Evolutionary conservation across 345 rosid genomes (phyloP).

Genomic region (Gossypium ekmanianum): DNA sequence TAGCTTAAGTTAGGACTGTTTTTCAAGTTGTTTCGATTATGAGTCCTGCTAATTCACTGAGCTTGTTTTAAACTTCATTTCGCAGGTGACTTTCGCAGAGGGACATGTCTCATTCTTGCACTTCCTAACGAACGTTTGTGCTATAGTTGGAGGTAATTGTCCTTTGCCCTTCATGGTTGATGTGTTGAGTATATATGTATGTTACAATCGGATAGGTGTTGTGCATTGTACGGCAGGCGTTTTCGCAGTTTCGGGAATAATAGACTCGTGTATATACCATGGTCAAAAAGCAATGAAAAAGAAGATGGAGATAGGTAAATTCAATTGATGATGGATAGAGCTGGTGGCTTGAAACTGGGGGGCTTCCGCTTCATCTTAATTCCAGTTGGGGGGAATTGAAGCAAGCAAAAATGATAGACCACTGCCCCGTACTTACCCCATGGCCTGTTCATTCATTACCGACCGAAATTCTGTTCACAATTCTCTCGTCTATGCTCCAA

Average conservation of each 20-base stretch:
- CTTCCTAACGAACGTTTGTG: conserved; percentile 88
- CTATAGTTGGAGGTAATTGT: conserved; percentile 82
- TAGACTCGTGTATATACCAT: conserved; percentile 1
- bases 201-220: neutral
- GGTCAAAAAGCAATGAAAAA: neutral
- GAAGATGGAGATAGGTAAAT: neutral
- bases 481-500: neutral
- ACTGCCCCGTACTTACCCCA: neutral
- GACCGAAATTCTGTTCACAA: neutral
- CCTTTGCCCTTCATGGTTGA: neutral
- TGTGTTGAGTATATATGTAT: neutral
- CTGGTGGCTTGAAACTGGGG: neutral
- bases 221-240: neutral
- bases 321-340: neutral
- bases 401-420: neutral
- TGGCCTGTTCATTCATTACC: neutral
- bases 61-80: conserved; percentile 4
- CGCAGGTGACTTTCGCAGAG: conserved; percentile 81
- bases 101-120: conserved; percentile 86
- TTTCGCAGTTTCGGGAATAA: neutral
- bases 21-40: neutral
- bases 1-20: neutral
- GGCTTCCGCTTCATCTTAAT: too few relatives aligned
- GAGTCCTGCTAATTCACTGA: neutral
- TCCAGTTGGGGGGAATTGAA: neutral